Conservation (phyloP, 139 green algal species). For the Tetraselmis striata region DNA sequence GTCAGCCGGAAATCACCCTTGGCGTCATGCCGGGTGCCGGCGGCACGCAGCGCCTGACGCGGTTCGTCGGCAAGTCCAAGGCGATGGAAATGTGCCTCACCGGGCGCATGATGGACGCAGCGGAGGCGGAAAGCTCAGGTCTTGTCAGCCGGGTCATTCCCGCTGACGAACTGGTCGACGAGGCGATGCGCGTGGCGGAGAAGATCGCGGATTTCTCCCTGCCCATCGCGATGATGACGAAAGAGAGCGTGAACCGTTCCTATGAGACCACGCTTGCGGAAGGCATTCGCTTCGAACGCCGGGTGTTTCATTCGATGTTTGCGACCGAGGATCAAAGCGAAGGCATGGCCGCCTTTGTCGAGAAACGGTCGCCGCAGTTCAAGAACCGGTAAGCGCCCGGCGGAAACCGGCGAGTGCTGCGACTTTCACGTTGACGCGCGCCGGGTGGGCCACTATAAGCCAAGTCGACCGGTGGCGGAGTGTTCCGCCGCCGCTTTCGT, state of each 20-base stretch:
- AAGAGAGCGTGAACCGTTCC: constrained; percentile 42
- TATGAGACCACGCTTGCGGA: no score
- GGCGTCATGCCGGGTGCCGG: constrained; percentile 71
- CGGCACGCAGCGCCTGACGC: constrained; percentile 61
- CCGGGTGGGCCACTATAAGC: no score
- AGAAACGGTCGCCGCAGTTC: constrained; percentile 51
- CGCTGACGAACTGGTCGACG: constrained; percentile 31
- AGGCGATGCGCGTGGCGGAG: constrained; percentile 30
- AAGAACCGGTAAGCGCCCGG: constrained; percentile 30
- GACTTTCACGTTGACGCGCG: no score
- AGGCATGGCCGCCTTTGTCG: constrained; percentile 59
- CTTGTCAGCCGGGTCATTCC: constrained; percentile 44
- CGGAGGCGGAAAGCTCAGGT: constrained; percentile 35
- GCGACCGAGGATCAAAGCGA: constrained; percentile 54
- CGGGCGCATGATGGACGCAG: constrained; percentile 26
- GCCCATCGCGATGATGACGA: constrained; percentile 38
- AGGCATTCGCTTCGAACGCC: no score
- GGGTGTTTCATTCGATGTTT: constrained; percentile 58
- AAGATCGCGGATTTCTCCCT: constrained; percentile 35
- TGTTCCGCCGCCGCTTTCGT: no score
- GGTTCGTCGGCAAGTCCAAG: constrained; percentile 48
- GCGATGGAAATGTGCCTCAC: constrained; percentile 74
- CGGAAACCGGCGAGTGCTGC: no score
- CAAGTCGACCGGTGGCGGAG: no score
- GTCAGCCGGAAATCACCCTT: constrained; percentile 60